Percentiles rank a stretch among this genome's conserved stretches.
phyloP scores from a whole-genome alignment of 768 basidiomycete species.

The Amanita jacksonii region DNA sequence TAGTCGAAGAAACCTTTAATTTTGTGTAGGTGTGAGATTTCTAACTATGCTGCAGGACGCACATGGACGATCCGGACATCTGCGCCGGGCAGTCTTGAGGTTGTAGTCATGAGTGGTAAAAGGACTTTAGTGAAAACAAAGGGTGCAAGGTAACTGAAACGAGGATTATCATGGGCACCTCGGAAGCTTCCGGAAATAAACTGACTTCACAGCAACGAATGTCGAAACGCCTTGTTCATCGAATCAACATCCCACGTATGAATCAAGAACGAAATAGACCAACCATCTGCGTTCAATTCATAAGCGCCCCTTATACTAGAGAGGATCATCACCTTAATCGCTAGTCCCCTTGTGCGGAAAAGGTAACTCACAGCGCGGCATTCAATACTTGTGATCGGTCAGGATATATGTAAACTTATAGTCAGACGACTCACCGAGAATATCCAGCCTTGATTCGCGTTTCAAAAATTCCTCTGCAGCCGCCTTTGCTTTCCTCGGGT shows the following conservation, averaged over 20 bases:
- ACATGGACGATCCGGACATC: conserved; percentile 59
- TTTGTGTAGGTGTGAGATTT: neutral
- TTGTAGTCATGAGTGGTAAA: conserved; percentile 40
- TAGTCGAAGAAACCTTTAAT: conserved; percentile 24
- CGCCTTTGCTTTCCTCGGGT: conserved; percentile 36
- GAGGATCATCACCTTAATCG: no score
- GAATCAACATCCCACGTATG: conserved; percentile 10
- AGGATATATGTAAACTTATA: no score
- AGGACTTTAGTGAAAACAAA: conserved; percentile 47
- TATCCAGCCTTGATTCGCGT: conserved; percentile 43
- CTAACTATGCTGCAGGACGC: conserved; percentile 12
- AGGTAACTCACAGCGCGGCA: conserved; percentile 34
- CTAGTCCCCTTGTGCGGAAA: neutral
- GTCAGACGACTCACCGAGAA: conserved; percentile 31
- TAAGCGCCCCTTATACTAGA: conserved; percentile 11
- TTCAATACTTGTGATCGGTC: conserved; percentile 38
- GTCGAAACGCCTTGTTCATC: conserved; percentile 25
- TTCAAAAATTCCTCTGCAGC: conserved; percentile 39
- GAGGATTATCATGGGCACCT: neutral
- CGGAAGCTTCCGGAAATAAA: neutral
- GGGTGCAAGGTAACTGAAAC: conserved; percentile 38
- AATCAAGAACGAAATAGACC: neutral
- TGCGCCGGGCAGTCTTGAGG: conserved; percentile 34
- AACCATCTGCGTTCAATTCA: conserved; percentile 11
- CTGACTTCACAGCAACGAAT: conserved; percentile 38